Evolutionary conservation across 1,284 basidiomycete species (phyloP).

Genomic region (Ustilago nuda): DNA sequence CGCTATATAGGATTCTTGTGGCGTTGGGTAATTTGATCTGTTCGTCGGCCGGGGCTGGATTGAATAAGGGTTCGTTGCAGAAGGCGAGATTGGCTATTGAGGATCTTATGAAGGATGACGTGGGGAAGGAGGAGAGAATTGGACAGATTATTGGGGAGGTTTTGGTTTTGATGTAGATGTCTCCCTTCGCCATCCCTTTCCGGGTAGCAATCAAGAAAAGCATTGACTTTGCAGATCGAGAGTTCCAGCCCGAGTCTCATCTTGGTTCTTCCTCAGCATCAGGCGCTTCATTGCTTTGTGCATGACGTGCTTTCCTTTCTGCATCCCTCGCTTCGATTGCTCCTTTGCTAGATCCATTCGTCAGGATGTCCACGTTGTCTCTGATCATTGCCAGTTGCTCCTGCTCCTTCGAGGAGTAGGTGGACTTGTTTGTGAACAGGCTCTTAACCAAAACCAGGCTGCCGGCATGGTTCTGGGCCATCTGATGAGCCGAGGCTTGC

Average conservation of each 20-base stretch:
- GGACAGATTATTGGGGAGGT: constrained; percentile 21
- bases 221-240: background rate
- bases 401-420: constrained; percentile 27
- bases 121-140: constrained; percentile 31
- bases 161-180: constrained; percentile 20
- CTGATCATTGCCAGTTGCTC: constrained; percentile 32
- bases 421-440: constrained; percentile 15
- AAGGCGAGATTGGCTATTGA: constrained; percentile 13
- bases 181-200: background rate
- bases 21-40: constrained; percentile 80
- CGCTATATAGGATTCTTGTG: constrained; percentile 84
- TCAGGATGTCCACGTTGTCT: constrained; percentile 51
- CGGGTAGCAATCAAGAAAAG: background rate
- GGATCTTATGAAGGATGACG: background rate
- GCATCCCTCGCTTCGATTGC: constrained; percentile 46
- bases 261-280: constrained; percentile 6
- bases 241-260: constrained; percentile 28
- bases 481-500: no score
- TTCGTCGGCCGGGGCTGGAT: constrained; percentile 11
- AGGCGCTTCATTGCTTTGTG: background rate
- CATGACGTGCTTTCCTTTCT: constrained; percentile 19
- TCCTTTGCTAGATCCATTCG: constrained; percentile 39
- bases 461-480: no score
- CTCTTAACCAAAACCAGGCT: no score
- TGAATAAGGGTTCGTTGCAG: constrained; percentile 17